Evolutionary conservation across 2,329 filamentous ascomycete species (phyloP).

Genomic region (Ascochyta koolunga): DNA sequence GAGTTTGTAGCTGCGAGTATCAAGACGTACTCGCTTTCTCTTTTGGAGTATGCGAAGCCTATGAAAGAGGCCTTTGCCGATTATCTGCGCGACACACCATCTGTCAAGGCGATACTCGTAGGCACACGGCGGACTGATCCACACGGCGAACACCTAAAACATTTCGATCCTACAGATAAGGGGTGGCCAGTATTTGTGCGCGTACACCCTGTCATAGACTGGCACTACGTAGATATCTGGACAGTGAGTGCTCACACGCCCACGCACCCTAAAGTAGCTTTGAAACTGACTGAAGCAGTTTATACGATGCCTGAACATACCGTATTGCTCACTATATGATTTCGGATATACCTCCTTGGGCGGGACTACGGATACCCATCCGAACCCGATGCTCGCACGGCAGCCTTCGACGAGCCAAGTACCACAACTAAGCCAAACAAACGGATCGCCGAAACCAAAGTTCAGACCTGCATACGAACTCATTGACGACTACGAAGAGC

Average conservation of each 20-base stretch:
- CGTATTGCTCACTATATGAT: constrained; percentile 89
- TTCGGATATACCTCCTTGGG: constrained; percentile 90
- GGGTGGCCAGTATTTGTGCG: constrained; percentile 94
- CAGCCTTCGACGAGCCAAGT: constrained; percentile 28
- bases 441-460: constrained; percentile 28
- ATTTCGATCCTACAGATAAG: constrained; percentile 86
- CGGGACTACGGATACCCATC: constrained; percentile 84
- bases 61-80: constrained; percentile 82
- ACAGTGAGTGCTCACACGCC: constrained; percentile 64
- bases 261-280: not conserved
- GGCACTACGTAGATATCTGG: constrained; percentile 97
- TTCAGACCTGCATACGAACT: constrained; percentile 50
- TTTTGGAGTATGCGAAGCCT: constrained; percentile 74
- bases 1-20: constrained; percentile 76
- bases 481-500: constrained; percentile 49
- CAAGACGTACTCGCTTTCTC: constrained; percentile 72
- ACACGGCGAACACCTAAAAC: constrained; percentile 76
- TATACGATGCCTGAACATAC: constrained; percentile 76
- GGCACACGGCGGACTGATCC: constrained; percentile 91
- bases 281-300: constrained; percentile 60
- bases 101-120: constrained; percentile 80
- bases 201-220: constrained; percentile 94
- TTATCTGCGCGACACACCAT: constrained; percentile 70
- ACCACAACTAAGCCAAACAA: constrained; percentile 18
- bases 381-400: constrained; percentile 71